These are phyloP conservation scores for Angomonas deanei DNA, from an alignment of 208 protist species.

Conservation along the genomic window DNA sequence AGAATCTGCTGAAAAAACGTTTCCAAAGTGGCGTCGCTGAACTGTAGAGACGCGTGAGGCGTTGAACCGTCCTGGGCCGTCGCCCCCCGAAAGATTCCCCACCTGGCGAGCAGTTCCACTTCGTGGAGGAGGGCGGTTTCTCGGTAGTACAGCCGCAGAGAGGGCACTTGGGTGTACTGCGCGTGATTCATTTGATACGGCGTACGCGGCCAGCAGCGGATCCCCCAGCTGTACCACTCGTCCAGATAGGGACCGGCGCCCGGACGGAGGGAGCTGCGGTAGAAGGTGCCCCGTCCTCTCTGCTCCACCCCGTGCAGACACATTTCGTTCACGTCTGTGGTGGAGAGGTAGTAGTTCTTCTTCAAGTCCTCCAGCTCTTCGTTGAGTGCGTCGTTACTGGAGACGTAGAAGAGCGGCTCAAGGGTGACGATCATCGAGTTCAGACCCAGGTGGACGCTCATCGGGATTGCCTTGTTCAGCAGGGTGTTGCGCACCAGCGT, in stretches of 20 bases:
- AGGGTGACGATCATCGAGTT: slow-evolving; percentile 95
- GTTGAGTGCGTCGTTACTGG: slow-evolving; percentile 49
- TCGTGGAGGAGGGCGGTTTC: slow-evolving; percentile 56
- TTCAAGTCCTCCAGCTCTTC: slow-evolving; percentile 54
- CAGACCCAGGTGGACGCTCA: slow-evolving; percentile 90
- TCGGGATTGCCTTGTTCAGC: slow-evolving; percentile 72
- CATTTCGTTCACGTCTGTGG: slow-evolving; percentile 63
- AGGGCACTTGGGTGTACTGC: slow-evolving; percentile 51
- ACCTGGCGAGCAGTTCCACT: slow-evolving; percentile 34
- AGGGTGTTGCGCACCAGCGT: slow-evolving; percentile 16
- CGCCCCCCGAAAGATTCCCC: neutral
- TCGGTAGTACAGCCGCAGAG: slow-evolving; percentile 61
- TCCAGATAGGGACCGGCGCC: slow-evolving; percentile 22
- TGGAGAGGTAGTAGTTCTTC: slow-evolving; percentile 36
- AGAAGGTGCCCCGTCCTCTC: neutral
- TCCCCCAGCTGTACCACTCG: neutral
- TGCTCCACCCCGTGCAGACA: slow-evolving; percentile 39
- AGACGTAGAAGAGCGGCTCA: slow-evolving; percentile 91
- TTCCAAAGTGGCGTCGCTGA: neutral
- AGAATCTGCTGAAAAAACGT: neutral
- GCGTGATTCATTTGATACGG: slow-evolving; percentile 44
- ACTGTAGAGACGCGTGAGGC: neutral
- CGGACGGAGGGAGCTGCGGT: slow-evolving; percentile 14
- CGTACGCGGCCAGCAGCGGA: slow-evolving; percentile 51
- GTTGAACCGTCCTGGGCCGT: neutral